A percentile compares a stretch with the other conserved stretches of the same genome.
Evolutionary conservation across 257 asterid species (phyloP).

Genomic region (Plantago elongata): DNA sequence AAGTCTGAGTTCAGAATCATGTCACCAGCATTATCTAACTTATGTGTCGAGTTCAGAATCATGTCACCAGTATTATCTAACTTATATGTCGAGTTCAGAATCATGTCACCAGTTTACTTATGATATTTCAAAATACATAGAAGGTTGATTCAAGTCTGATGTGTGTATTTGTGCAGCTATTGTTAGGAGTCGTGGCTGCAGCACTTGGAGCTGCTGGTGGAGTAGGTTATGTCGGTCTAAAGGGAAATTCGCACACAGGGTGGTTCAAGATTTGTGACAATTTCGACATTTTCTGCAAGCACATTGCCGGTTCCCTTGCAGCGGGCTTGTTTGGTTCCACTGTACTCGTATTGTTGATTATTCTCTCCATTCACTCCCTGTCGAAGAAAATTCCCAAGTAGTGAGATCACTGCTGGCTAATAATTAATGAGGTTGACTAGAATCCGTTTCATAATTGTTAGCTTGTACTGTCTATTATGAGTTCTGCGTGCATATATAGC

Average conservation of each 20-base stretch:
- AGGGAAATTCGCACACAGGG: slow-evolving; percentile 50
- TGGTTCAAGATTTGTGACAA: slow-evolving; percentile 58
- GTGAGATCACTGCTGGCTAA: not conserved
- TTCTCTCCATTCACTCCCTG: slow-evolving; percentile 48
- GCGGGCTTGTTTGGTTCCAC: slow-evolving; percentile 51
- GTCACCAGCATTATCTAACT: too few species aligned
- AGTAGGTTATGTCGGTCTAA: slow-evolving; percentile 65
- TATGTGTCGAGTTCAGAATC: too few species aligned
- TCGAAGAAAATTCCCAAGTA: slow-evolving; percentile 66
- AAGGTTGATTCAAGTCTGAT: too few species aligned
- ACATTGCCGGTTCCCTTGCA: slow-evolving; percentile 50
- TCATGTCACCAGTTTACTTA: too few species aligned
- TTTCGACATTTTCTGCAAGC: slow-evolving; percentile 57
- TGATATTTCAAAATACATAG: too few species aligned
- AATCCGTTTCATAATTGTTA: not conserved
- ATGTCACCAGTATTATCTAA: too few species aligned
- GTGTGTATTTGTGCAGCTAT: slow-evolving; percentile 38
- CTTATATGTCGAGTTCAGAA: too few species aligned
- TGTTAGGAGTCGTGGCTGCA: slow-evolving; percentile 67
- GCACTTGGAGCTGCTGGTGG: slow-evolving; percentile 82
- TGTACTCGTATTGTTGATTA: slow-evolving; percentile 44
- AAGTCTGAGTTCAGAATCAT: too few species aligned
- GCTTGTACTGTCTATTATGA: not conserved
- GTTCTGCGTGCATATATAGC: slow-evolving; percentile 28
- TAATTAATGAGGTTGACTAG: too few species aligned